Conservation (phyloP, 139 green algal genomes). For the Volvox reticuliferus region DNA sequence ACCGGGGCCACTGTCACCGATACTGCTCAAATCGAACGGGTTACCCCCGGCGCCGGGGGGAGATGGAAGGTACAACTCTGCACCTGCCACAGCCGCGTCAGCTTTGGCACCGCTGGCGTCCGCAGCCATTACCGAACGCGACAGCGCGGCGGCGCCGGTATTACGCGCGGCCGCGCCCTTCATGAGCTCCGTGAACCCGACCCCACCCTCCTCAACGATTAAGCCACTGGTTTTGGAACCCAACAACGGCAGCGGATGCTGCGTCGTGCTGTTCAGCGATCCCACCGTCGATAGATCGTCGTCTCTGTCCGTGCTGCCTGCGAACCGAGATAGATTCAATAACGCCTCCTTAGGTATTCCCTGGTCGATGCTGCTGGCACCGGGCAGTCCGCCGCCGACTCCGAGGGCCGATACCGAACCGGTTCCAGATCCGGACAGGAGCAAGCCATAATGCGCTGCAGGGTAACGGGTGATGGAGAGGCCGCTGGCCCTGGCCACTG, state of each 20-base stretch:
- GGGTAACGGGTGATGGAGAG: not conserved
- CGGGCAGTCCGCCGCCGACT: not conserved
- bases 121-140: not conserved
- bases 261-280: not conserved
- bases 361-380: not conserved
- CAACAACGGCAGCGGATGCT: not conserved
- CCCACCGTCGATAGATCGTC: slow-evolving; percentile 29
- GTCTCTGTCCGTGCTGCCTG: not conserved
- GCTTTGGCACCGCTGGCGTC: not conserved
- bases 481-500: not conserved
- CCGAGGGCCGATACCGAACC: not conserved
- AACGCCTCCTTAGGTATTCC: not conserved
- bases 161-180: not conserved
- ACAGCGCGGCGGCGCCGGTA: not conserved
- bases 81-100: not conserved
- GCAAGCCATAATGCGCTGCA: too few relatives aligned
- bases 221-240: not conserved
- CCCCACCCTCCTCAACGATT: slow-evolving; percentile 4
- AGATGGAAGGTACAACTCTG: too few relatives aligned
- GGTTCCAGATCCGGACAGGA: not conserved
- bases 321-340: not conserved
- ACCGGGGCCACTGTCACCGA: too few relatives aligned
- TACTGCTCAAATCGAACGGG: too few relatives aligned
- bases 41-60: too few relatives aligned
- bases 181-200: slow-evolving; percentile 38